Base-by-base conservation (phyloP, 345 rosid genomes). In the Boechera retrofracta region DNA sequence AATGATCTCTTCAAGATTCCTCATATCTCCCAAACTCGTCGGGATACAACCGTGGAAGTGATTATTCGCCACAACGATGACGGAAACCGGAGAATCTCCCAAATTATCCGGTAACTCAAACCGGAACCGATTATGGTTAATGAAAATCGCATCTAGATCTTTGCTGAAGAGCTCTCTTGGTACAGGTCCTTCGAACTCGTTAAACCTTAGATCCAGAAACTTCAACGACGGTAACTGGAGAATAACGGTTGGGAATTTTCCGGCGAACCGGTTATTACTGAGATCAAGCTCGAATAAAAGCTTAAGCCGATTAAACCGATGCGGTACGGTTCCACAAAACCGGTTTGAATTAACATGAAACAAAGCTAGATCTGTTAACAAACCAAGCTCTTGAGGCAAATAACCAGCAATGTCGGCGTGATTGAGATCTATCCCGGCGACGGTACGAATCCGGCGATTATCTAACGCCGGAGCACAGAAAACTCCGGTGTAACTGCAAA, bases 351-450 rank as follows among this genome's bases (percentile, higher is more conserved):
- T 92, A 77, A 92, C 85, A 79, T 92, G 97, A 65, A 92, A 87
- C 78, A 92, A 71, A 65, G 97, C 97, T 32, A 92, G 87, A 88
- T 92, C 97, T 24, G 79, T 49, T 39, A 92, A 83, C 67, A 92
- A 80, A 9, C 97, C 97, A 4, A 92, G 88, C 81, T 92, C 94
- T 64, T 85, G 91, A 16, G 96, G 94, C 71, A 92, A 79, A 75
- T 90, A 88, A 0, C 93, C 93, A 2, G 94, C 97, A 49, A 92
- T 90, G 73, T 92, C 96, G 0, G 84, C 96, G 33, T 90, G 96
- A 84, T 92, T 92, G 35, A 92, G 92, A 82, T 92, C 96, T 75
- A 92, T 81, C 42, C 97, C 97, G 69, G 93, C 97, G 38, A 92
- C 90, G 8, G 93, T 90, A 21, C 75, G 81, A 82, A 89, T 84